Percentiles rank a stretch among this genome's conserved stretches.
Conservation (phyloP, 2,329 filamentous ascomycete species). For the Xylariaceae sp. region DNA sequence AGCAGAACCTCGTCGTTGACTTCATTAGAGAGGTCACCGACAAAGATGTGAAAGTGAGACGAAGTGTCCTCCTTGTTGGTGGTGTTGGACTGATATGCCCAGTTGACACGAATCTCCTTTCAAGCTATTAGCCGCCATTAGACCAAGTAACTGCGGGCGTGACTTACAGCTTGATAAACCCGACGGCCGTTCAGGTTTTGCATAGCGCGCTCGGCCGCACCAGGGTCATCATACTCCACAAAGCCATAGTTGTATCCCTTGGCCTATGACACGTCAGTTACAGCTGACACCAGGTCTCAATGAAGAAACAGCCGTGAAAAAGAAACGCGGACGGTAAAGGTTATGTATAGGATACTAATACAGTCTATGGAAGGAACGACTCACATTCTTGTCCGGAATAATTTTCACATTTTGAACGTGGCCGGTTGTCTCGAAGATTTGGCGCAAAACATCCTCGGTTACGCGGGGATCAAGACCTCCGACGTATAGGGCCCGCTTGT, state of each 20-base stretch:
- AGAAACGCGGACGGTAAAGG: not conserved
- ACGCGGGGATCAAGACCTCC: slow-evolving; percentile 92
- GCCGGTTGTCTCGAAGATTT: slow-evolving; percentile 98
- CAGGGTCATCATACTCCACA: slow-evolving; percentile 96
- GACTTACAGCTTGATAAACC: slow-evolving; percentile 85
- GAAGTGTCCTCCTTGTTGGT: slow-evolving; percentile 95
- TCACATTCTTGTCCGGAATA: slow-evolving; percentile 98
- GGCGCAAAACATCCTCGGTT: slow-evolving; percentile 90
- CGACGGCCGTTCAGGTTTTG: slow-evolving; percentile 90
- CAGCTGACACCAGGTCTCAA: not conserved
- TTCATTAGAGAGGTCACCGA: slow-evolving; percentile 95
- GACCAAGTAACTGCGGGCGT: not conserved
- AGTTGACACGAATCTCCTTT: slow-evolving; percentile 98
- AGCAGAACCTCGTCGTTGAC: slow-evolving; percentile 94
- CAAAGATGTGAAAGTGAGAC: slow-evolving; percentile 98
- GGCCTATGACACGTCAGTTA: slow-evolving; percentile 48
- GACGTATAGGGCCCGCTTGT: slow-evolving; percentile 95
- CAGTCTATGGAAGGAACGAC: slow-evolving; percentile 35
- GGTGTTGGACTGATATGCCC: slow-evolving; percentile 97
- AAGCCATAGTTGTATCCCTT: slow-evolving; percentile 99
- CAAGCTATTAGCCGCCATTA: slow-evolving; percentile 9
- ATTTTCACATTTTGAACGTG: slow-evolving; percentile 99
- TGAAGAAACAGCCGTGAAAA: not conserved
- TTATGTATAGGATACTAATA: not conserved
- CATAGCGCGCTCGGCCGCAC: slow-evolving; percentile 95